Conservation (phyloP, 1,284 basidiomycete genomes). For the Veloporphyrellus conicus region DNA sequence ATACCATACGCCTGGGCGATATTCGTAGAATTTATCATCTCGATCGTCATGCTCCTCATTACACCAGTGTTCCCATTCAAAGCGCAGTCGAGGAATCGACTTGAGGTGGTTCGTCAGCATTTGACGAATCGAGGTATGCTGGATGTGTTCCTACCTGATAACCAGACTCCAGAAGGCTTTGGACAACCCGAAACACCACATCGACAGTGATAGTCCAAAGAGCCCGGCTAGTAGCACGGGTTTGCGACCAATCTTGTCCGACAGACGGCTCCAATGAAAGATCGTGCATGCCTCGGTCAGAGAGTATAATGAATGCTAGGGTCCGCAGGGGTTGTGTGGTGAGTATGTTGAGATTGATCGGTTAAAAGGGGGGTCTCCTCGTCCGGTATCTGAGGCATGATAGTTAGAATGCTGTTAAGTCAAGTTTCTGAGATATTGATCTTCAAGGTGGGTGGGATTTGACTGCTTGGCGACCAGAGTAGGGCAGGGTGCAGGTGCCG, state of each 20-base stretch:
- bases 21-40: slow-evolving; percentile 38
- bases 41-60: slow-evolving; percentile 38
- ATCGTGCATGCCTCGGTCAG: slow-evolving; percentile 53
- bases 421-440: no score
- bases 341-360: no score
- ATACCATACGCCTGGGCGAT: slow-evolving; percentile 36
- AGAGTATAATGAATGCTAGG: slow-evolving; percentile 53
- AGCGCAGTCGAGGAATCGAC: slow-evolving; percentile 38
- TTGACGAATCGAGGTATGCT: not conserved
- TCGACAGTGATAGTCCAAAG: slow-evolving; percentile 54
- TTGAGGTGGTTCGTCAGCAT: slow-evolving; percentile 8
- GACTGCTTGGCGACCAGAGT: no score
- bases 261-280: slow-evolving; percentile 63
- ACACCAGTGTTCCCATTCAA: slow-evolving; percentile 47
- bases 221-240: slow-evolving; percentile 60
- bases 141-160: slow-evolving; percentile 39
- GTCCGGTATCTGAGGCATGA: no score
- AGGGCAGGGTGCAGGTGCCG: no score
- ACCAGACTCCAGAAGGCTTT: slow-evolving; percentile 55
- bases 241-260: slow-evolving; percentile 62
- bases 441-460: no score
- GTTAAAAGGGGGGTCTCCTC: no score
- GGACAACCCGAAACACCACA: slow-evolving; percentile 61
- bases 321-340: no score
- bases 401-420: no score